Evolutionary conservation across 1,139 yeast genomes (phyloP).

Genomic region (Candida sanyaensis): DNA sequence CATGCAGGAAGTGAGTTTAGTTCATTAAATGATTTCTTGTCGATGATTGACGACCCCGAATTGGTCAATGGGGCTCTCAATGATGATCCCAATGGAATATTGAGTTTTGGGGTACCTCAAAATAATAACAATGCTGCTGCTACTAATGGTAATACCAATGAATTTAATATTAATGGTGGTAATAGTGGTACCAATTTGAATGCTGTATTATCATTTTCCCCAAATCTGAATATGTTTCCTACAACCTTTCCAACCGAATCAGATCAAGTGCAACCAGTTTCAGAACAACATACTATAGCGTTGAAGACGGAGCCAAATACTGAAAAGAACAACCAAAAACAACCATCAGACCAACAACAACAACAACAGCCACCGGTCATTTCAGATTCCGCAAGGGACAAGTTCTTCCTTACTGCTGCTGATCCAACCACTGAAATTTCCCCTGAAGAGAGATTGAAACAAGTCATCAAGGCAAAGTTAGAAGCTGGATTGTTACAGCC

Average conservation of each 20-base stretch:
- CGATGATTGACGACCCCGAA: constrained; percentile 87
- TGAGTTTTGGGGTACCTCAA: constrained; percentile 23
- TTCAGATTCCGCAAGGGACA: constrained; percentile 85
- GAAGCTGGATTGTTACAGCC: constrained; percentile 95
- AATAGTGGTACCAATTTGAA: constrained; percentile 22
- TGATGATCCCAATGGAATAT: constrained; percentile 31
- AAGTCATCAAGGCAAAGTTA: constrained; percentile 92
- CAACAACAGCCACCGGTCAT: constrained; percentile 45
- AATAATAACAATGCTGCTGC: constrained; percentile 7
- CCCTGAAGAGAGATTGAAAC: constrained; percentile 91
- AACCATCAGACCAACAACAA: constrained; percentile 10
- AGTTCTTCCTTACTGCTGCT: constrained; percentile 93
- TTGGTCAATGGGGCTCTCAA: constrained; percentile 53
- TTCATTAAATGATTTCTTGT: constrained; percentile 83
- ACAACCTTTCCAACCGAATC: constrained; percentile 19
- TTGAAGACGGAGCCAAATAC: constrained; percentile 8
- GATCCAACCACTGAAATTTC: constrained; percentile 95
- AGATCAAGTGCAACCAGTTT: constrained; percentile 10
- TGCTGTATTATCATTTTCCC: constrained; percentile 32
- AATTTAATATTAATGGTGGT: constrained; percentile 12
- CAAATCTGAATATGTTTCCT: constrained; percentile 26
- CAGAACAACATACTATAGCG: constrained; percentile 9
- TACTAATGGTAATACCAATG: constrained; percentile 7
- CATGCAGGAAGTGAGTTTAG: constrained; percentile 94
- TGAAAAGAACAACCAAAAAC: constrained; percentile 5